Evolutionary conservation across 257 asterid species (phyloP).

Genomic region (Solanum chaucha): DNA sequence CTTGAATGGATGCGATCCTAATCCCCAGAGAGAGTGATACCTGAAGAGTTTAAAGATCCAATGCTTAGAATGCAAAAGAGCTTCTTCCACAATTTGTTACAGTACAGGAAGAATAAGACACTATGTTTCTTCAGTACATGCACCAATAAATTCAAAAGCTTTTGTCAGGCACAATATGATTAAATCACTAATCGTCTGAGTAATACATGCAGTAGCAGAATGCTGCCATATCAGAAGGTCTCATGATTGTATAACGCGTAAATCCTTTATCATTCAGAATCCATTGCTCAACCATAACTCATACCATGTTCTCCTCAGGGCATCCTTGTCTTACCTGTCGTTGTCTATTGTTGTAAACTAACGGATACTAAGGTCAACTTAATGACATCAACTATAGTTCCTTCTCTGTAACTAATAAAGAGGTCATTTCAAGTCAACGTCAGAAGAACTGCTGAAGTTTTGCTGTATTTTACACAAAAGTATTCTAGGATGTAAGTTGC

Average conservation of each 20-base stretch:
- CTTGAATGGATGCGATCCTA: constrained; percentile 67
- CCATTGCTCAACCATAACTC: background rate
- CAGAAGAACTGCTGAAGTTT: background rate
- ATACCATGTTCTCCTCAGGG: background rate
- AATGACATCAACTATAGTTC: background rate
- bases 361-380: background rate
- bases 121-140: background rate
- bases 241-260: background rate
- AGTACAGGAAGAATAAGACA: background rate
- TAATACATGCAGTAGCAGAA: background rate
- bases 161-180: background rate
- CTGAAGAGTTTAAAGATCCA: constrained; percentile 32
- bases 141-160: background rate
- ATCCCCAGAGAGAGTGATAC: constrained; percentile 76
- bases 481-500: background rate
- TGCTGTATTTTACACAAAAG: background rate
- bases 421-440: background rate
- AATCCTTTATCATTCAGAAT: background rate
- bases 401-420: background rate
- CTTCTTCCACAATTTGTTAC: background rate
- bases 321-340: background rate
- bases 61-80: constrained; percentile 3
- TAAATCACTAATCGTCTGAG: background rate
- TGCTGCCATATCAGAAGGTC: background rate
- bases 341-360: background rate